Evolutionary conservation across 495 filamentous ascomycete genomes (phyloP).

Genomic region (Penicillium riverlandense): DNA sequence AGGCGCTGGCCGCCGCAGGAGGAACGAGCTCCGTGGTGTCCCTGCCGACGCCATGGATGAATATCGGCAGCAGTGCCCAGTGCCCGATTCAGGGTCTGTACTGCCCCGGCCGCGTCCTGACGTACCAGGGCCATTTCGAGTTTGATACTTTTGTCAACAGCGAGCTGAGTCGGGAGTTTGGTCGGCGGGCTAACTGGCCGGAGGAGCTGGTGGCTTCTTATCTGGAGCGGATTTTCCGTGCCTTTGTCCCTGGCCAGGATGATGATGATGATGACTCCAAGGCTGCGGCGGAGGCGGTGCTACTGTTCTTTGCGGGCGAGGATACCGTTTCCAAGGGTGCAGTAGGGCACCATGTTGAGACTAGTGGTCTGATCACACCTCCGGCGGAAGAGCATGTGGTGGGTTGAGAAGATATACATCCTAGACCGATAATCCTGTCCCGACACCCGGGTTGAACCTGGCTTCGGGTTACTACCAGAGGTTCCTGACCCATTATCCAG

Average conservation of each 20-base stretch:
- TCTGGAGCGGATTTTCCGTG: slow-evolving; percentile 18
- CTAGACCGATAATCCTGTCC: too few relatives aligned
- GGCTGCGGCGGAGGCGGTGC: slow-evolving; percentile 30
- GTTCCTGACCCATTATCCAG: too few relatives aligned
- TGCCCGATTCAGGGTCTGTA: slow-evolving; percentile 38
- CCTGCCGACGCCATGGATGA: slow-evolving; percentile 23
- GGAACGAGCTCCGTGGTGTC: not conserved
- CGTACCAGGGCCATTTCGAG: slow-evolving; percentile 38
- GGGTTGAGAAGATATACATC: too few relatives aligned
- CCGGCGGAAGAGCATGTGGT: slow-evolving; percentile 1
- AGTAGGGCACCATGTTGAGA: not conserved
- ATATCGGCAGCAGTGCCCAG: slow-evolving; percentile 21
- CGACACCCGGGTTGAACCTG: too few relatives aligned
- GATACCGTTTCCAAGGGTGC: not conserved
- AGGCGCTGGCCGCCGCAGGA: not conserved
- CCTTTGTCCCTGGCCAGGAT: slow-evolving; percentile 8
- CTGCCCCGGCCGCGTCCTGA: slow-evolving; percentile 24
- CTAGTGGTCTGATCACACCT: slow-evolving; percentile 19
- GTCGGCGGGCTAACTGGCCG: slow-evolving; percentile 19
- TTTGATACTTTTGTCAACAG: slow-evolving; percentile 33
- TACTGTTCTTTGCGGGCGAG: slow-evolving; percentile 25
- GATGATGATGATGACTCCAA: slow-evolving; percentile 31
- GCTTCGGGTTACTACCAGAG: too few relatives aligned
- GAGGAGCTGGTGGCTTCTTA: slow-evolving; percentile 7
- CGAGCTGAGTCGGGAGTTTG: slow-evolving; percentile 28